Conservation (phyloP, 176 grass and related monocot genomes). For the Chloris gayana region DNA sequence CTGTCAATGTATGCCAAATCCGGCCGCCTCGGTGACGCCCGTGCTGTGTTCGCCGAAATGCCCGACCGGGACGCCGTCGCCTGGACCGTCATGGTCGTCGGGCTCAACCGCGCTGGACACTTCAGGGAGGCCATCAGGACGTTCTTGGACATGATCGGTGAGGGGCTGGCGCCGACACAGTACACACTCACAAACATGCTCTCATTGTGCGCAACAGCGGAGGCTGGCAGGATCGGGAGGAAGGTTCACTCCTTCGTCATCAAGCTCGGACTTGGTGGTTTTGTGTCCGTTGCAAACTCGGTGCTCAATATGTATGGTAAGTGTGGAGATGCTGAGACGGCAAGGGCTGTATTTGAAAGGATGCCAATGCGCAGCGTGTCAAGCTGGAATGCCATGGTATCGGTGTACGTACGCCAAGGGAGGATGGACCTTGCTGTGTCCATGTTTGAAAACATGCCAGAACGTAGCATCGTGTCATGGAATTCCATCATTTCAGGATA, state of each 20-base stretch:
- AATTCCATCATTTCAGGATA: constrained; percentile 79
- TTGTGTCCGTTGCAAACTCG: constrained; percentile 66
- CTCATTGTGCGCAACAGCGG: constrained; percentile 53
- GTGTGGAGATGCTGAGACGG: constrained; percentile 56
- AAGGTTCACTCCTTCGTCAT: constrained; percentile 64
- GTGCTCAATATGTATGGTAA: constrained; percentile 81
- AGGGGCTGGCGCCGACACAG: constrained; percentile 58
- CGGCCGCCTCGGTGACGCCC: constrained; percentile 40
- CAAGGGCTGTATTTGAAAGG: constrained; percentile 60
- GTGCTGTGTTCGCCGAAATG: constrained; percentile 66
- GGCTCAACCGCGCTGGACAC: constrained; percentile 57
- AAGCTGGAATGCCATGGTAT: constrained; percentile 75
- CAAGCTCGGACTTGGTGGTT: constrained; percentile 61
- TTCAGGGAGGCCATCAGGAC: constrained; percentile 49
- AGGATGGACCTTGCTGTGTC: constrained; percentile 71
- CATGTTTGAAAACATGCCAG: constrained; percentile 61
- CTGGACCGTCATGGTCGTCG: constrained; percentile 77
- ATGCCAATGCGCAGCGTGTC: constrained; percentile 58
- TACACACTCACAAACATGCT: constrained; percentile 80
- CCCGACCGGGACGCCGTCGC: constrained; percentile 74
- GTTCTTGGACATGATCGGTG: constrained; percentile 65
- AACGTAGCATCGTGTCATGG: constrained; percentile 73
- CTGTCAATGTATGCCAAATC: constrained; percentile 67
- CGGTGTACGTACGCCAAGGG: constrained; percentile 48
- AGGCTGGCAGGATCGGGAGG: constrained; percentile 32